Base-by-base conservation (phyloP, 306 rosid genomes). In the Cercis canadensis region DNA sequence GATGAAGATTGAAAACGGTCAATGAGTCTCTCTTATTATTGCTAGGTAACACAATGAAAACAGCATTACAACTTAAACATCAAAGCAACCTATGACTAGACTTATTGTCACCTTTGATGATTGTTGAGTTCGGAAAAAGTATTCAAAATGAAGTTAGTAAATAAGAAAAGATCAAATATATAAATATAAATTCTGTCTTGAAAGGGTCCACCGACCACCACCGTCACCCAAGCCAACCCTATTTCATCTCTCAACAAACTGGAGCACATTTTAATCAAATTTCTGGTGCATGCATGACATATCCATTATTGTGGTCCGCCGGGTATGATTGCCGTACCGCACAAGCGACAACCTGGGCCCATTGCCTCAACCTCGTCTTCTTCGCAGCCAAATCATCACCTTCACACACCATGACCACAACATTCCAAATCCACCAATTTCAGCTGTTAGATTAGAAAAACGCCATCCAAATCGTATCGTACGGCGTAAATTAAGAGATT, bases 341-440 rank as follows among this genome's bases (percentile, higher is more conserved):
- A 79, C 88, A 92, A 24, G 86, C 96, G 8, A 89, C 97, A 57
- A 87, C 81, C 47, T 79, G 88, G 8, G 96, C 96, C 97, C 97
- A 92, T 69, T 83, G 93, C 60, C 74, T 79, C 81, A 92, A 70
- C 47, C 89, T 85, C 75, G 69, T 82, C 89, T 92, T 92, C 87
- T 87, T 87, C 62, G 47, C 65, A 53, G 80, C 66, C 61, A 73
- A 57, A 75, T 89, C 83, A 29, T 83, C 92, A 12, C 68, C 89
- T 85, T 40, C 73, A 73, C 24, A 60, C 43, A 37, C 10, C 43
- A 51, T 21, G 33, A 50, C 11, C 8, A 63, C 53, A 21, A 52
- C 53, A 21, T 9, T 57, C n/a, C n/a, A n/a, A n/a, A n/a, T n/a
- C n/a, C n/a, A n/a, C n/a, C n/a, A n/a, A n/a, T n/a, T n/a, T 32